A percentile compares a stretch with the other conserved stretches of the same genome.
These are phyloP conservation scores for Scortechinia acanthostroma DNA, from an alignment of 2,329 filamentous ascomycete genomes.

Conservation along the genomic window DNA sequence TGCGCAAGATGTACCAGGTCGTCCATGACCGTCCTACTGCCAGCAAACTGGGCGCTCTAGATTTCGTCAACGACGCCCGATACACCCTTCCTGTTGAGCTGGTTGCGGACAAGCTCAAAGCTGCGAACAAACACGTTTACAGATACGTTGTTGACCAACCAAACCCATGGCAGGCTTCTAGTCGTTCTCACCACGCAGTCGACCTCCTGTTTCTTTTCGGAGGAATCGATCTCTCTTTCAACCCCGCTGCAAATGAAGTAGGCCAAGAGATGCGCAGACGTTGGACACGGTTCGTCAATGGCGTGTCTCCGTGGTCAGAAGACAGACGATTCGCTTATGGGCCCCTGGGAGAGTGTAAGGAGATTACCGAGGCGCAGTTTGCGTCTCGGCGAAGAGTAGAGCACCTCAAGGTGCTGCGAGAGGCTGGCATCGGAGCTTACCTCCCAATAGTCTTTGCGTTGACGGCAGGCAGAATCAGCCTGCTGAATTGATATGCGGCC, in stretches of 20 bases:
- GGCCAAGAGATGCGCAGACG: conserved; percentile 24
- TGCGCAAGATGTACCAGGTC: conserved; percentile 31
- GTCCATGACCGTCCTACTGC: conserved; percentile 24
- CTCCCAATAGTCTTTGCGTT: conserved; percentile 18
- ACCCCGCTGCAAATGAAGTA: conserved; percentile 18
- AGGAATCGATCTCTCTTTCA: conserved; percentile 23
- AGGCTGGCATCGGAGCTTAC: conserved; percentile 16
- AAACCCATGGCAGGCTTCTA: conserved; percentile 36
- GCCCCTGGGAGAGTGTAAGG: conserved; percentile 22
- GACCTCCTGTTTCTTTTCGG: conserved; percentile 35
- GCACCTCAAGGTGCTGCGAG: conserved; percentile 16
- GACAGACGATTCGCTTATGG: conserved; percentile 25
- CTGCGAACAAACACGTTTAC: conserved; percentile 17
- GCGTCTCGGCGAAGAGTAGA: conserved; percentile 18
- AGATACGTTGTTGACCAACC: conserved; percentile 31
- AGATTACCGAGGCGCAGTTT: conserved; percentile 19
- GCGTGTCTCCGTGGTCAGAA: conserved; percentile 22
- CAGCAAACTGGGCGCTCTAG: conserved; percentile 27
- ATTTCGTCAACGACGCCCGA: conserved; percentile 22
- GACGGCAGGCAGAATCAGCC: conserved; percentile 28
- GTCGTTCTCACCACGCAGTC: conserved; percentile 34
- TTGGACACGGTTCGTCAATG: conserved; percentile 28
- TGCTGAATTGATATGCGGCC: conserved; percentile 29
- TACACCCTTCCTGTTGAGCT: conserved; percentile 16
- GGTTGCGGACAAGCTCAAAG: conserved; percentile 7